Evolutionary conservation across 176 grass and related monocot species (phyloP).

Genomic region (Typha latifolia): DNA sequence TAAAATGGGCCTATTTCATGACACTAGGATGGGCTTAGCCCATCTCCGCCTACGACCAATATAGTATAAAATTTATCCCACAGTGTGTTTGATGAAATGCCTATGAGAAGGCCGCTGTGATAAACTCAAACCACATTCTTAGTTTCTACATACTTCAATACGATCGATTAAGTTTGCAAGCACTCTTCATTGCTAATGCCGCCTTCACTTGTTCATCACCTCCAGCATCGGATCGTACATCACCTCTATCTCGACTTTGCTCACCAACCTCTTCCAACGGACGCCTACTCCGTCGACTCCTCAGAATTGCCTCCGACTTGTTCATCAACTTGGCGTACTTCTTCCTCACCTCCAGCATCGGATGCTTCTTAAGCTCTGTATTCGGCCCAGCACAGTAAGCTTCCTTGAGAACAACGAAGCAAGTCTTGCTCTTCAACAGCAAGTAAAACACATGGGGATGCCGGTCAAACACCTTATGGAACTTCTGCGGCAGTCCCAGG

Average conservation of each 20-base stretch:
- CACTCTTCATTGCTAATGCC: neutral
- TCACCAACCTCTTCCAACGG: constrained; percentile 3
- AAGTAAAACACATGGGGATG: constrained; percentile 68
- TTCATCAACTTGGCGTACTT: constrained; percentile 61
- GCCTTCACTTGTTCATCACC: too few relatives aligned
- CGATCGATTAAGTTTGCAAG: too few relatives aligned
- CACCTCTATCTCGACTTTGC: neutral
- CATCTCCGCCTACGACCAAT: too few relatives aligned
- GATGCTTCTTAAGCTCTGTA: constrained; percentile 38
- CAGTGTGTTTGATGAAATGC: constrained; percentile 1
- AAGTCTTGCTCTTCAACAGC: constrained; percentile 67
- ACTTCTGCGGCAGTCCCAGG: constrained; percentile 59
- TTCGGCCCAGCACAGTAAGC: constrained; percentile 44
- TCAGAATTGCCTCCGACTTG: constrained; percentile 43
- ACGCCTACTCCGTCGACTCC: constrained; percentile 21
- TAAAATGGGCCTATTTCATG: too few relatives aligned
- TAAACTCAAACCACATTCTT: too few relatives aligned
- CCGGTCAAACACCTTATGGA: constrained; percentile 52
- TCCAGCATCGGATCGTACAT: neutral
- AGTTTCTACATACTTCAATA: too few relatives aligned
- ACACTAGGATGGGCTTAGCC: too few relatives aligned
- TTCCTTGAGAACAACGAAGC: constrained; percentile 82
- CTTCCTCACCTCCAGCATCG: constrained; percentile 45
- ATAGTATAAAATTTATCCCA: too few relatives aligned
- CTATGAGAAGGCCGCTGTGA: neutral